These are phyloP conservation scores for Byssoonygena ceratinophila DNA, from an alignment of 2,329 filamentous ascomycete genomes.

Conservation along the genomic window DNA sequence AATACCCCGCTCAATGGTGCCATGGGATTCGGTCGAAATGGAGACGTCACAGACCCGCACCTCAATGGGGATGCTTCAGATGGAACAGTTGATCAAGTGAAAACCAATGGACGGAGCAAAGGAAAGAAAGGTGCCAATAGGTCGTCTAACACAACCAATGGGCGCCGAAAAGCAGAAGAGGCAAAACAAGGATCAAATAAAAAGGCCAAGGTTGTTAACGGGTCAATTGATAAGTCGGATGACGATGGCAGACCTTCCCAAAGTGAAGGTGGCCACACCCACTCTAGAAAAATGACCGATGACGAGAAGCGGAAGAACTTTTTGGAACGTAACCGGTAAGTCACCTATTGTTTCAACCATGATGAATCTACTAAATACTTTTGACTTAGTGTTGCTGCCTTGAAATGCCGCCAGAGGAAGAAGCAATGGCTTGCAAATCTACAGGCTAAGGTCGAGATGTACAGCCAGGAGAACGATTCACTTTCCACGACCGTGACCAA, in stretches of 20 bases:
- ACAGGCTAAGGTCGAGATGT: constrained; percentile 88
- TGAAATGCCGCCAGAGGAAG: constrained; percentile 95
- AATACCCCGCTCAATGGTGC: constrained; percentile 37
- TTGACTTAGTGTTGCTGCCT: constrained; percentile 84
- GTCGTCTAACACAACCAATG: constrained; percentile 43
- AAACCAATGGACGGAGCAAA: constrained; percentile 54
- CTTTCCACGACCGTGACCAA: constrained; percentile 73
- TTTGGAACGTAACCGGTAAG: constrained; percentile 85
- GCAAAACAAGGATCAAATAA: constrained; percentile 61
- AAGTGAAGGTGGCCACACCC: constrained; percentile 19
- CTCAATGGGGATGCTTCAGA: constrained; percentile 60
- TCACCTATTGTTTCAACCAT: too few relatives aligned
- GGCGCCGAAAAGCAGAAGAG: constrained; percentile 70
- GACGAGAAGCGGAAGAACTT: constrained; percentile 99
- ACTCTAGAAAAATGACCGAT: constrained; percentile 80
- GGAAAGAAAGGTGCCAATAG: constrained; percentile 54
- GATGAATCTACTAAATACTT: too few relatives aligned
- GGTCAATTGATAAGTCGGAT: constrained; percentile 40
- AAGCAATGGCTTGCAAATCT: constrained; percentile 97
- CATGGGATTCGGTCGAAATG: constrained; percentile 39
- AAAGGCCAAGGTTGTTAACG: constrained; percentile 55
- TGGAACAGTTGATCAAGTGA: constrained; percentile 56
- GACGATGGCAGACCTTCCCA: constrained; percentile 62
- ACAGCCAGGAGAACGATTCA: constrained; percentile 80
- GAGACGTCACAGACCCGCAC: constrained; percentile 39